A percentile compares a stretch with the other conserved stretches of the same genome.
phyloP scores from a whole-genome alignment of 140 eudicot species.

The Flaveria floridana region DNA sequence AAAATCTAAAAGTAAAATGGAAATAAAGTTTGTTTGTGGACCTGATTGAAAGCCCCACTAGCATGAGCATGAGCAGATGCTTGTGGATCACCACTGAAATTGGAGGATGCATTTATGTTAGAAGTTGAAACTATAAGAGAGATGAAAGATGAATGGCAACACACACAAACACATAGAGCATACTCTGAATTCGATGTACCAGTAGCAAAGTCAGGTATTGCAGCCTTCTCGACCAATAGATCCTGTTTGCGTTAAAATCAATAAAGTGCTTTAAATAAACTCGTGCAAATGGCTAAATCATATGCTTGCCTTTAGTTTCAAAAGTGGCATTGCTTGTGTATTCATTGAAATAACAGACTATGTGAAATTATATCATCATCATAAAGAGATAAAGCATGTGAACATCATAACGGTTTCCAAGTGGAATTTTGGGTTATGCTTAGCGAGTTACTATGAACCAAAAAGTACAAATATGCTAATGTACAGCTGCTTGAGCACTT shows the following conservation, averaged over 20 bases:
- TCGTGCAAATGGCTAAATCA: conserved; percentile 12
- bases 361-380: conserved; percentile 1
- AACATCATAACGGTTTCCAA: neutral
- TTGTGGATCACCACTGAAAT: conserved; percentile 53
- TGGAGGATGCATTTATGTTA: conserved; percentile 21
- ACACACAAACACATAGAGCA: conserved; percentile 16
- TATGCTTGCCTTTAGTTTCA: neutral
- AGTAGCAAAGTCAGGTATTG: conserved; percentile 46
- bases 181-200: conserved; percentile 47
- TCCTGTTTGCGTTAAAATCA: conserved; percentile 54
- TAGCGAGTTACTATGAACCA: neutral
- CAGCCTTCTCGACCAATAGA: conserved; percentile 61
- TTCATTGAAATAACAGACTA: neutral
- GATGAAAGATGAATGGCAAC: neutral
- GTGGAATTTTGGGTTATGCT: neutral
- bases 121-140: conserved; percentile 9
- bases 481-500: neutral
- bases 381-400: neutral
- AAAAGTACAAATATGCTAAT: too few species aligned
- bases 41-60: conserved; percentile 35
- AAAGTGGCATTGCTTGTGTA: conserved; percentile 11
- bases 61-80: conserved; percentile 43
- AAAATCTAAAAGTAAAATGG: conserved; percentile 4
- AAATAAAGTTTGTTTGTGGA: conserved; percentile 18
- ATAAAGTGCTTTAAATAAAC: conserved; percentile 6